Evolutionary conservation across 2,329 filamentous ascomycete genomes (phyloP).

Genomic region (Incumbomyces delicatus): DNA sequence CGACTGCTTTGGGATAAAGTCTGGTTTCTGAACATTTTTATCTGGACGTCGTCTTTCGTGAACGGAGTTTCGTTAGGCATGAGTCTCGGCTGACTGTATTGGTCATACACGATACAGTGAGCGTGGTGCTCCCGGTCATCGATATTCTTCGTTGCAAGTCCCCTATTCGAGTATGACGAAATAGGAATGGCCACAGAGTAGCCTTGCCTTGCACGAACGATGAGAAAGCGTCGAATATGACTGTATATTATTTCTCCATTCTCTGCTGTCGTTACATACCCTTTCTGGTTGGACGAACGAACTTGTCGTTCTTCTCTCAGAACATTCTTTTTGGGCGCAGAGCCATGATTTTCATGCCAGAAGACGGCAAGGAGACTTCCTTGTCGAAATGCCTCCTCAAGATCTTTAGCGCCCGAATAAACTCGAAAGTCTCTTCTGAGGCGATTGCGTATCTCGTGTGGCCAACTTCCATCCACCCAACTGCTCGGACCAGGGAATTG

Average conservation of each 20-base stretch:
- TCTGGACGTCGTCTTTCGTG: not conserved
- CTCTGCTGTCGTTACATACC: not conserved
- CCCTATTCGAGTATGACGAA: constrained; percentile 1
- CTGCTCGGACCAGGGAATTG: not conserved
- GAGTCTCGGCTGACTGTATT: not conserved
- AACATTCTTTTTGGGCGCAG: not conserved
- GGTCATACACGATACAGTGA: constrained; percentile 8
- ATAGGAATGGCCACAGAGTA: constrained; percentile 10
- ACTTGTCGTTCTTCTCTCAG: not conserved
- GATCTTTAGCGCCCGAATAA: not conserved
- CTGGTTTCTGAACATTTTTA: not conserved
- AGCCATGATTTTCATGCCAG: constrained; percentile 2
- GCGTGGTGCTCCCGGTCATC: not conserved
- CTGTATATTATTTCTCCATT: constrained; percentile 5
- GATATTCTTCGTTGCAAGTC: constrained; percentile 6
- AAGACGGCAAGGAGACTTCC: not conserved
- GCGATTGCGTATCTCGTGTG: not conserved
- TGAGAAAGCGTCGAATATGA: constrained; percentile 3
- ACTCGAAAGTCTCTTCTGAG: not conserved
- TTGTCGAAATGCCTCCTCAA: not conserved
- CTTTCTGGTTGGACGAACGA: not conserved
- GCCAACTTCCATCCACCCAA: not conserved
- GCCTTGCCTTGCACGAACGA: constrained; percentile 5
- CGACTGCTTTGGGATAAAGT: constrained; percentile 21
- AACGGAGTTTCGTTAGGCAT: constrained; percentile 4